Percentiles rank a stretch among this genome's conserved stretches.
These are phyloP conservation scores for Mollisiaceae sp. DNA, from an alignment of 2,329 filamentous ascomycete species.

Conservation along the genomic window DNA sequence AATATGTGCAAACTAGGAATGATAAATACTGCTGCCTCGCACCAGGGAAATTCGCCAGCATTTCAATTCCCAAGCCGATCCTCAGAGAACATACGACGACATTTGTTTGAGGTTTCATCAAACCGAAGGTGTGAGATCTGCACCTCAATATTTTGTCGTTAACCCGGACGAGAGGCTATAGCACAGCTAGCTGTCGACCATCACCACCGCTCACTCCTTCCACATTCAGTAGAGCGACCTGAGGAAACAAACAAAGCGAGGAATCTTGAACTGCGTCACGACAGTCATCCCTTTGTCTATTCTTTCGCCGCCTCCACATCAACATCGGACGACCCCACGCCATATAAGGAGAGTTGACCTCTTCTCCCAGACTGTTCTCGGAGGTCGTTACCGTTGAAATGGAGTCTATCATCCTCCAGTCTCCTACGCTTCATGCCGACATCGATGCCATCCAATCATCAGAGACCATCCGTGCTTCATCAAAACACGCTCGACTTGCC, in stretches of 20 bases:
- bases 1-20: not conserved
- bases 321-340: not conserved
- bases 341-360: not conserved
- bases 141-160: not conserved
- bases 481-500: conserved; percentile 17
- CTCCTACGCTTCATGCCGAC: conserved; percentile 1
- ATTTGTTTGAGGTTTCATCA: conserved; percentile 6
- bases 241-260: not conserved
- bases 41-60: not conserved
- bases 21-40: not conserved
- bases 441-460: not conserved
- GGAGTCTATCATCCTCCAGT: conserved; percentile 2
- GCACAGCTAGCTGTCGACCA: not conserved
- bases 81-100: not conserved
- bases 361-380: not conserved
- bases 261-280: not conserved
- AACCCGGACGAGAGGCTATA: not conserved
- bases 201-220: not conserved
- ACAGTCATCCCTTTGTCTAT: not conserved
- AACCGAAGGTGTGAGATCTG: not conserved
- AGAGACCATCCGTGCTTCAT: not conserved
- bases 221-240: not conserved
- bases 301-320: not conserved
- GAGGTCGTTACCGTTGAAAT: not conserved
- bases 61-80: not conserved